Base-by-base conservation (phyloP, 345 rosid genomes). In the Hibiscus syriacus region DNA sequence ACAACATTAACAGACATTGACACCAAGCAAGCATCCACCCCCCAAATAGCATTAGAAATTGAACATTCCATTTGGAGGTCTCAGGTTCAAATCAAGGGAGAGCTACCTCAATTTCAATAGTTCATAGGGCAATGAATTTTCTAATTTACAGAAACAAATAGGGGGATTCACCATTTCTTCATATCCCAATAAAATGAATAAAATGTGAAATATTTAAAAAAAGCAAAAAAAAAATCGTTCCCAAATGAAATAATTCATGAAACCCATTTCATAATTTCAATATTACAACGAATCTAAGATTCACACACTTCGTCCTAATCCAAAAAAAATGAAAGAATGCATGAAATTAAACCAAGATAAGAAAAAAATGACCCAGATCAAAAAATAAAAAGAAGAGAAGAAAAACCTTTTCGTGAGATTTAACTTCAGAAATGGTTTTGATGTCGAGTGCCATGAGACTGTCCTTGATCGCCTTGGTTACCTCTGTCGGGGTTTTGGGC, bases 401-500 rank as follows among this genome's bases (percentile, higher is more conserved):
- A 26, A 16, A 36, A 17, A 94, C 96, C 96, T 87, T 91, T 74
- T 91, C 95, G 57, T 91, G 95, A 80, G 92, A 83, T 76, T 89
- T 89, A 73, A 87, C 97, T 71, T 91, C 97, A 7, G 82, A 94
- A 54, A 90, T 88, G 53, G 98, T 90, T 77, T 91, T 84, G 85
- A 87, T 89, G 62, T 94, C 96, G 64, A 94, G 96, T 49, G 87
- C 96, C 82, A 78, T 41, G 64, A 91, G 96, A 74, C 95, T 86
- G 36, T 89, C 97, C 80, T 83, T 94, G 86, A 81, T 79, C 30
- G 85, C 81, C 79, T 79, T 87, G 73, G 84, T 87, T 68, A 89
- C 83, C 83, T 94, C 99, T 36, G 70, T 87, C 73, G 93, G 87
- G 73, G 97, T 85, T 72, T 87, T 91, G 11, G 97, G 95, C 86